Conservation (phyloP, 2,329 filamentous ascomycete genomes). For the Diaporthe sp. region DNA sequence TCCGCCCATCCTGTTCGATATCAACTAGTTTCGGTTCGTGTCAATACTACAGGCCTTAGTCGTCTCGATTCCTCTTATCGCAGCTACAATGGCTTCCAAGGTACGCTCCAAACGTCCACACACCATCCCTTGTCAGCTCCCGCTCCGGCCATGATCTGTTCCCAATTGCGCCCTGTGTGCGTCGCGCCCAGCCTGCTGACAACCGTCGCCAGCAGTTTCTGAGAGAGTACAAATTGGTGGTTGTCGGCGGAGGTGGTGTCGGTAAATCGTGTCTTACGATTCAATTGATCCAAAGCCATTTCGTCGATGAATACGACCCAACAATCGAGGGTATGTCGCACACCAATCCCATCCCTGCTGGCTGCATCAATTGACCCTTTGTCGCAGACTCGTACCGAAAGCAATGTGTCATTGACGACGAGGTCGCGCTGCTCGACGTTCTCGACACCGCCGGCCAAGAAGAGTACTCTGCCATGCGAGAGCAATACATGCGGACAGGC, state of each 20-base stretch:
- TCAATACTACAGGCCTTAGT: conserved; percentile 36
- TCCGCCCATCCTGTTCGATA: conserved; percentile 39
- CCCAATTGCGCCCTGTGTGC: conserved; percentile 41
- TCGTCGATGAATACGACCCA: conserved; percentile 99
- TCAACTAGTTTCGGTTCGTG: conserved; percentile 30
- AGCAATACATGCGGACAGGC: conserved; percentile 99
- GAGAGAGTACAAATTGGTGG: conserved; percentile 95
- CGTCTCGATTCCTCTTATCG: conserved; percentile 35
- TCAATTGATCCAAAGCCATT: conserved; percentile 94
- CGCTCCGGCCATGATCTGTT: not conserved
- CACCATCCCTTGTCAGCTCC: conserved; percentile 6
- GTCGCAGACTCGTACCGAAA: conserved; percentile 95
- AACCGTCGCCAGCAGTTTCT: conserved; percentile 71
- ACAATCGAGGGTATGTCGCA: conserved; percentile 91
- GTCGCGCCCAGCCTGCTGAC: conserved; percentile 24
- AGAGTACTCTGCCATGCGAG: conserved; percentile 99
- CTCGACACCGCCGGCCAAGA: conserved; percentile 98
- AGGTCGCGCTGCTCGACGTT: conserved; percentile 96
- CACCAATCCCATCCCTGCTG: not conserved
- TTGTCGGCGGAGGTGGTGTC: conserved; percentile 97
- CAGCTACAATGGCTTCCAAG: conserved; percentile 56
- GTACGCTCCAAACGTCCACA: conserved; percentile 46
- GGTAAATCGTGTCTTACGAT: conserved; percentile 99
- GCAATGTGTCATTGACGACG: conserved; percentile 98
- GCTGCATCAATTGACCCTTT: conserved; percentile 43